Evolutionary conservation across 2,329 filamentous ascomycete genomes (phyloP), one percentile per base, ranked within the genome.

Genomic region (Blastomyces gilchristii): DNA sequence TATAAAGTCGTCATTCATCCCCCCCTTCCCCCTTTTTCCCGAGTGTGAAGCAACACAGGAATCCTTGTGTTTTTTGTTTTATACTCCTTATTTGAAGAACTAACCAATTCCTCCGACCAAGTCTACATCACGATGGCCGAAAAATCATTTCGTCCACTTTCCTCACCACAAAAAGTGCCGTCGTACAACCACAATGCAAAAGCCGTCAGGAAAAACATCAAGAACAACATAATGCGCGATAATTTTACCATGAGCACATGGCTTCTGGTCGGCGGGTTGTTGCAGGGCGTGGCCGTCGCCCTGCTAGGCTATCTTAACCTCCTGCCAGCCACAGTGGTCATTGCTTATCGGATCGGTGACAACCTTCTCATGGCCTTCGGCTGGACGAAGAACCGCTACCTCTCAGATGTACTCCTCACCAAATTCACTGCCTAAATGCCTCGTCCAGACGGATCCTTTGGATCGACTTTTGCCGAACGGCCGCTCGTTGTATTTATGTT

Each of bases 331-430:
- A 43, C 16, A 11, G 25, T 18, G 9, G 16, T 47, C 25, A 18
- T 59, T 45, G 22, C 25, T 18, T 59, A 59, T 22, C 28, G 57
- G 6, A 11, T 22, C 22, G 16, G 41, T 14, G 43, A 59, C 25
- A 28, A 59, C 3, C 25, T 59, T 37, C 43, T 49, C 57, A 59
- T 59, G 57, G 16, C 25, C 43, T n/a, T 16, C 22, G 57, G 57
- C 14, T 59, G 22, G 57, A 59, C 18, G 34, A 59, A 49, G 28
- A 59, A 59, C 14, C 57, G 57, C 25, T 59, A 59, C 41, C 22
- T 47, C 57, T 45, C 41, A 16, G 28, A 16, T 1, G 57, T 47
- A n/a, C 9, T 47, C 8, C 18, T 59, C 9, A 59, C 14, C 2
- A 59, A 37, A 22, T 59, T 59, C 43, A 16, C 22, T 1, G 57